These are phyloP conservation scores for Crithidia sp. DNA, from an alignment of 208 protist genomes.

Conservation along the genomic window DNA sequence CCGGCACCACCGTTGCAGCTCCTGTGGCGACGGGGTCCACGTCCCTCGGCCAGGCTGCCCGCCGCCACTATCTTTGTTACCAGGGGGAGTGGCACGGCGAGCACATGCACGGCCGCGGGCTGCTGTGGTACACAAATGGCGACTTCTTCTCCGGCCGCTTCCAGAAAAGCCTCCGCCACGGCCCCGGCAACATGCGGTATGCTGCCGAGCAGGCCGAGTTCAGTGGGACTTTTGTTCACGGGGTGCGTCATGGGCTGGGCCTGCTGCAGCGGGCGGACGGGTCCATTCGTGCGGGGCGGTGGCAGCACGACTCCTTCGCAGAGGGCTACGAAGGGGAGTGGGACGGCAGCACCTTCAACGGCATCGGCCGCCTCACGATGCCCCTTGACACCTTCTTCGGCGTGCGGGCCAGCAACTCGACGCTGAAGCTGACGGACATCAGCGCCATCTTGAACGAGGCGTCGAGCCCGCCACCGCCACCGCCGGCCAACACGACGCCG, in stretches of 20 bases:
- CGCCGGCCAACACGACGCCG: neutral
- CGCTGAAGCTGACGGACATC: conserved; percentile 26
- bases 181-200: conserved; percentile 83
- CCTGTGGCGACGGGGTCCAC: neutral
- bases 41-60: neutral
- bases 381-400: conserved; percentile 50
- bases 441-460: conserved; percentile 9
- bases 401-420: conserved; percentile 26
- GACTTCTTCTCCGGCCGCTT: conserved; percentile 86
- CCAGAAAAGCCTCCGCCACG: conserved; percentile 60
- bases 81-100: conserved; percentile 90
- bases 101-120: conserved; percentile 74
- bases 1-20: neutral
- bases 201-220: conserved; percentile 67
- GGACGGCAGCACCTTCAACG: conserved; percentile 71
- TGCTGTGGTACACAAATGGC: conserved; percentile 84
- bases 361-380: conserved; percentile 64
- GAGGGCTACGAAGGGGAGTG: conserved; percentile 91
- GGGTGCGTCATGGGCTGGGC: conserved; percentile 70
- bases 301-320: conserved; percentile 64
- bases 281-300: conserved; percentile 65
- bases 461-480: neutral
- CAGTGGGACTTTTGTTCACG: conserved; percentile 70
- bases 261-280: conserved; percentile 62
- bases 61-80: conserved; percentile 57